phyloP scores from a whole-genome alignment of 192 early-diverging fungal species.

The Coemansia asiatica region DNA sequence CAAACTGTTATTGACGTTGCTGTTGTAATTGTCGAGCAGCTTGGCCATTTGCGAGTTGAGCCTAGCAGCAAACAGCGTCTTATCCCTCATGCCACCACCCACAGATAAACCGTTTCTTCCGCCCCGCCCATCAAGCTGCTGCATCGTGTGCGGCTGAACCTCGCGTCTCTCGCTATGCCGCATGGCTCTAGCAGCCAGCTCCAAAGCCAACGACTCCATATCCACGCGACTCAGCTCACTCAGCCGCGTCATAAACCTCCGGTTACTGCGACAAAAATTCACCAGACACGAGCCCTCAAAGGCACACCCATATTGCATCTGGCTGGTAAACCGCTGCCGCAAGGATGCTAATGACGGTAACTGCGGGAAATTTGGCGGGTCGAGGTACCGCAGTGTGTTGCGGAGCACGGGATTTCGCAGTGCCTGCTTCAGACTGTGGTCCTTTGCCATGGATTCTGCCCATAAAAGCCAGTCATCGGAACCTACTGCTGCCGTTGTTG shows the following conservation, averaged over 20 bases:
- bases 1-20: neutral
- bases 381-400: too few species aligned
- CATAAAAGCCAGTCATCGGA: neutral
- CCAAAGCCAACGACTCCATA: slow-evolving; percentile 17
- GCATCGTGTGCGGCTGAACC: slow-evolving; percentile 23
- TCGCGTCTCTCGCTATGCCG: slow-evolving; percentile 1
- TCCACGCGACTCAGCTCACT: neutral
- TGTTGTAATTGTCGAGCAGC: neutral
- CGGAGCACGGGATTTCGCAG: neutral
- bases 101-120: neutral
- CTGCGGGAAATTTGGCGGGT: too few species aligned
- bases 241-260: slow-evolving; percentile 8
- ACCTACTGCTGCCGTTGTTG: too few species aligned
- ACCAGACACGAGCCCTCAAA: slow-evolving; percentile 1
- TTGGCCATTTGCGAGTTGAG: neutral
- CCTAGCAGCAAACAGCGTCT: neutral
- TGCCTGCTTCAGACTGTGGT: neutral
- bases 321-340: neutral
- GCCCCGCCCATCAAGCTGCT: neutral
- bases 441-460: neutral
- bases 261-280: slow-evolving; percentile 27
- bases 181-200: slow-evolving; percentile 24
- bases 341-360: neutral
- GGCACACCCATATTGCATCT: neutral
- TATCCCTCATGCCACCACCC: neutral